phyloP scores from a whole-genome alignment of 1,284 basidiomycete genomes.

The Cystobasidiaceae sp. region DNA sequence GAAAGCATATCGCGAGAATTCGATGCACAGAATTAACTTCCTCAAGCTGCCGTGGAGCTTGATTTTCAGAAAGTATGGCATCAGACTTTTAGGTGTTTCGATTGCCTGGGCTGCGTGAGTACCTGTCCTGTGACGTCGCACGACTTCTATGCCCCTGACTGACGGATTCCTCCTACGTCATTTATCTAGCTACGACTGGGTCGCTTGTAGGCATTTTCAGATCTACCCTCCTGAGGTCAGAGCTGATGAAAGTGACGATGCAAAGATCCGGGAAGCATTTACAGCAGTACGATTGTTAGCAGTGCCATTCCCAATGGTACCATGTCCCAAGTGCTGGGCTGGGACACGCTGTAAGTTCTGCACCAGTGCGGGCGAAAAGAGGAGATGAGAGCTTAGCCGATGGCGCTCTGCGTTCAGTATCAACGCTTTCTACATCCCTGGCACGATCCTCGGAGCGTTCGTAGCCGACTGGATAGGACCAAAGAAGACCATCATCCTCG shows the following conservation, averaged over 20 bases:
- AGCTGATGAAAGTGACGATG: too few relatives aligned
- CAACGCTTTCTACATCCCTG: conserved; percentile 54
- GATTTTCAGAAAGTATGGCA: conserved; percentile 74
- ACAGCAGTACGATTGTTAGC: conserved; percentile 68
- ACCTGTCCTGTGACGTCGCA: too few relatives aligned
- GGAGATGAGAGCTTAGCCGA: conserved; percentile 4
- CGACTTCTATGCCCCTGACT: too few relatives aligned
- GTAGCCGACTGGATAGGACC: conserved; percentile 52
- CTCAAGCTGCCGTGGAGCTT: conserved; percentile 67
- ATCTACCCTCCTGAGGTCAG: too few relatives aligned
- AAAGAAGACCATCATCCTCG: conserved; percentile 35
- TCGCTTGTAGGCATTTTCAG: too few relatives aligned
- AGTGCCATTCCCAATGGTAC: conserved; percentile 41
- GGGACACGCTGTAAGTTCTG: conserved; percentile 29
- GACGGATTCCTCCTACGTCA: background rate
- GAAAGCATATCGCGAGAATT: conserved; percentile 60
- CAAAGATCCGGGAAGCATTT: conserved; percentile 74
- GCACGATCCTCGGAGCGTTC: conserved; percentile 55
- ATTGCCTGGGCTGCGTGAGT: conserved; percentile 57
- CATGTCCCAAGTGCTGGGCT: conserved; percentile 19
- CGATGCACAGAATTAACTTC: conserved; percentile 61
- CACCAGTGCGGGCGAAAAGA: conserved; percentile 36
- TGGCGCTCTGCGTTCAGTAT: conserved; percentile 38
- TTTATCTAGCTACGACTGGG: conserved; percentile 8
- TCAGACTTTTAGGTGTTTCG: conserved; percentile 62